Percentiles rank a stretch among this genome's conserved stretches.
Conservation (phyloP, 345 rosid species). For the Citrus cavaleriei region DNA sequence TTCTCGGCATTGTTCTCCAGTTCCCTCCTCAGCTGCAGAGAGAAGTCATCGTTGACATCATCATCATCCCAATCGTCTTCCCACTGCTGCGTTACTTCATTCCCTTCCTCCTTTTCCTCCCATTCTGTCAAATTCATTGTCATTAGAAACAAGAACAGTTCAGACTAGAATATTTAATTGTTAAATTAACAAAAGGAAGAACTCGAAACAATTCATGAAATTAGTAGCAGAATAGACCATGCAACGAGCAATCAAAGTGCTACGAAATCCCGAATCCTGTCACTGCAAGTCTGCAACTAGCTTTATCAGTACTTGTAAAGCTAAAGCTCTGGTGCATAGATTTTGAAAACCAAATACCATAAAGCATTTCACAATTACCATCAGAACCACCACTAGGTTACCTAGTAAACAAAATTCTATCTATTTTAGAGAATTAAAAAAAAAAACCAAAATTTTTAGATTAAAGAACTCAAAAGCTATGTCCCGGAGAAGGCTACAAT, state of each 20-base stretch:
- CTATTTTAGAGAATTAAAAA: too few relatives aligned
- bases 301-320: not conserved
- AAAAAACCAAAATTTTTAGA: too few relatives aligned
- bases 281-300: too few relatives aligned
- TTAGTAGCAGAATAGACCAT: not conserved
- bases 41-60: slow-evolving; percentile 90
- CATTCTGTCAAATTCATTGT: slow-evolving; percentile 43
- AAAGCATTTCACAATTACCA: not conserved
- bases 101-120: slow-evolving; percentile 75
- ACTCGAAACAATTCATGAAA: not conserved
- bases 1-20: slow-evolving; percentile 56
- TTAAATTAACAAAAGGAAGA: not conserved
- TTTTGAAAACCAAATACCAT: not conserved
- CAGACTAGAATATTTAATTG: not conserved
- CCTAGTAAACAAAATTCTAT: not conserved
- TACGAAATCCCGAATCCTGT: not conserved
- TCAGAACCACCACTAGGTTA: not conserved
- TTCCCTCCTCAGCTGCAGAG: slow-evolving; percentile 78
- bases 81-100: slow-evolving; percentile 82
- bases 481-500: not conserved
- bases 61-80: slow-evolving; percentile 98
- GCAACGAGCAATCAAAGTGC: not conserved
- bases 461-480: not conserved
- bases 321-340: not conserved
- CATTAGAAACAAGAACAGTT: not conserved